Percentiles rank a stretch among this genome's conserved stretches.
Evolutionary conservation across 768 basidiomycete genomes (phyloP).

Genomic region (Macrocybe gigantea): DNA sequence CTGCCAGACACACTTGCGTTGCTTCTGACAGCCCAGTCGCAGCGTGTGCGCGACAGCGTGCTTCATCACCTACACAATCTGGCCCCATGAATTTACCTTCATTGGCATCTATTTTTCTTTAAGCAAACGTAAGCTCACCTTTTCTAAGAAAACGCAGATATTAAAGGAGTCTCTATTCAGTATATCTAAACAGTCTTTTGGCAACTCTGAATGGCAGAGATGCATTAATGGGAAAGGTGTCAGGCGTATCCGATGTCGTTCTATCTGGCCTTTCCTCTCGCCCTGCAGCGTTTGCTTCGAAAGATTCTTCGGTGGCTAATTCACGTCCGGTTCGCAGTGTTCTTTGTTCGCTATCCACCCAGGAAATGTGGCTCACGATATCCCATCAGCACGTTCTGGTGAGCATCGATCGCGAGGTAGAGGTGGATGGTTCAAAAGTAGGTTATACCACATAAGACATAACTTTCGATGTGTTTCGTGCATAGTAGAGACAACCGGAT

Average conservation of each 20-base stretch:
- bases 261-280: conserved; percentile 4
- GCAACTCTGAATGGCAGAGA: conserved; percentile 24
- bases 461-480: background rate
- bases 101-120: conserved; percentile 39
- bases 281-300: background rate
- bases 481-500: too few species aligned
- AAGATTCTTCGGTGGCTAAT: too few species aligned
- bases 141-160: background rate
- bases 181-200: conserved; percentile 27
- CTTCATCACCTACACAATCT: conserved; percentile 29
- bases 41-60: conserved; percentile 23
- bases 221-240: conserved; percentile 14
- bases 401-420: background rate
- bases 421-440: too few species aligned
- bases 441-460: too few species aligned
- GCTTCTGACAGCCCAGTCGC: background rate
- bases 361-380: background rate
- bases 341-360: background rate
- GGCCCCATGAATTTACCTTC: conserved; percentile 41
- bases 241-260: conserved; percentile 10
- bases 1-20: background rate
- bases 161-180: conserved; percentile 7
- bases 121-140: conserved; percentile 30
- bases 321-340: background rate
- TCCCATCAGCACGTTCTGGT: background rate